Percentiles rank a stretch among this genome's conserved stretches.
Evolutionary conservation across 345 rosid genomes (phyloP).

Genomic region (Noccaea bulbosa): DNA sequence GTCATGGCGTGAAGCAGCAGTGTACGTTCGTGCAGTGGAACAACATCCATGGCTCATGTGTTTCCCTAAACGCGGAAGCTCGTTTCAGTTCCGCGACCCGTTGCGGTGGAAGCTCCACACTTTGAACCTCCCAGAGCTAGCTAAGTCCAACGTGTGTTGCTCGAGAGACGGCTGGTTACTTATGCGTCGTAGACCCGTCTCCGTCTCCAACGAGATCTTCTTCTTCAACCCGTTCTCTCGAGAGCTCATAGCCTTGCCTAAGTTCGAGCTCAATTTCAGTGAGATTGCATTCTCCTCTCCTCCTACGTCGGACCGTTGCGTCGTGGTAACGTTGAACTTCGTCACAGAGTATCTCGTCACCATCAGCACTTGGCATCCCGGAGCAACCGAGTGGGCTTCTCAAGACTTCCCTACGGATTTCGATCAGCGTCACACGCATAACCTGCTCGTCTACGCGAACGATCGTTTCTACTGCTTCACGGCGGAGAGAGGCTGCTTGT

Average conservation of each 20-base stretch:
- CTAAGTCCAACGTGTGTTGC: background rate
- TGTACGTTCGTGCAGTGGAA: background rate
- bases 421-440: background rate
- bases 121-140: background rate
- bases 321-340: background rate
- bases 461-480: background rate
- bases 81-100: background rate
- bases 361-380: background rate
- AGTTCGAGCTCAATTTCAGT: background rate
- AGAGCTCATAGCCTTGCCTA: background rate
- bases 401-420: background rate
- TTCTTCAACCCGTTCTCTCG: background rate
- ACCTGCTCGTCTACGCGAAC: background rate
- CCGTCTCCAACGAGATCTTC: background rate
- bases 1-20: background rate
- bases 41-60: background rate
- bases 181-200: background rate
- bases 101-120: background rate
- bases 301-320: background rate
- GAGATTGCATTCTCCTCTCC: background rate
- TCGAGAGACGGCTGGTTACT: conserved; percentile 1
- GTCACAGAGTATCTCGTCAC: too few species aligned
- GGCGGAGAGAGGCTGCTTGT: background rate
- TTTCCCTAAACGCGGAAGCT: background rate
- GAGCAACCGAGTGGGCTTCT: background rate